These are phyloP conservation scores for Suillus alpinus DNA, from an alignment of 768 basidiomycete genomes.

Conservation along the genomic window DNA sequence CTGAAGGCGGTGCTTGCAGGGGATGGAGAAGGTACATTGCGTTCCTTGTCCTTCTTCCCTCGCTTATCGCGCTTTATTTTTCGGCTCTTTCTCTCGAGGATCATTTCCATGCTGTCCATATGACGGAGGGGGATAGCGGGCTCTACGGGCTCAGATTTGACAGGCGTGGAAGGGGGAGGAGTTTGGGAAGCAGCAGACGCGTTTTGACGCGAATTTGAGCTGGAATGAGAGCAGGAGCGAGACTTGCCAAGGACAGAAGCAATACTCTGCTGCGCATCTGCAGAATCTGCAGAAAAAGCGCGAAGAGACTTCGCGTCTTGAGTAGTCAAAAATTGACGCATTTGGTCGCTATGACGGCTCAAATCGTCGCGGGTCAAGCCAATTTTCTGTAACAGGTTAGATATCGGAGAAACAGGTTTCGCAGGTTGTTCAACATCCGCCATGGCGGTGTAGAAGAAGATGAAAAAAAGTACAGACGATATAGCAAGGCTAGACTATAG, in stretches of 20 bases:
- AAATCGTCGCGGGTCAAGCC: constrained; percentile 80
- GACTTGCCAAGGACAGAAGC: constrained; percentile 40
- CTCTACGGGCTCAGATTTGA: constrained; percentile 63
- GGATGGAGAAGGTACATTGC: constrained; percentile 51
- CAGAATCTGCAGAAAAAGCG: constrained; percentile 34
- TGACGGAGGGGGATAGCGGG: constrained; percentile 47
- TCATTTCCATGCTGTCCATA: constrained; percentile 73
- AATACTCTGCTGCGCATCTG: constrained; percentile 35
- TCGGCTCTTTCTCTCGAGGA: constrained; percentile 67
- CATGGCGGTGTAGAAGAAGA: constrained; percentile 15
- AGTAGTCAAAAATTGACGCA: constrained; percentile 73
- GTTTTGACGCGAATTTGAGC: constrained; percentile 48
- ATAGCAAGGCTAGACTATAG: constrained; percentile 1
- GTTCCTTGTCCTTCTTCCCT: constrained; percentile 44
- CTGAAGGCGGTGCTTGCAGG: constrained; percentile 45
- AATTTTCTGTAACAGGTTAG: constrained; percentile 65
- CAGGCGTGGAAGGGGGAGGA: constrained; percentile 54
- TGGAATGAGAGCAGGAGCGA: constrained; percentile 40
- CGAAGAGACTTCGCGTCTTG: constrained; percentile 47
- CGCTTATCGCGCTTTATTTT: constrained; percentile 52
- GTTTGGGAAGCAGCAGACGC: constrained; percentile 35
- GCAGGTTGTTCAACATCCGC: constrained; percentile 13
- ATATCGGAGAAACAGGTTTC: constrained; percentile 60
- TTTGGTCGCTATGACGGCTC: constrained; percentile 66
- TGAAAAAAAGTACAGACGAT: not conserved